A percentile compares a stretch with the other conserved stretches of the same genome.
Evolutionary conservation across 139 green algal species (phyloP).

Genomic region (Mesotaenium endlicherianum): DNA sequence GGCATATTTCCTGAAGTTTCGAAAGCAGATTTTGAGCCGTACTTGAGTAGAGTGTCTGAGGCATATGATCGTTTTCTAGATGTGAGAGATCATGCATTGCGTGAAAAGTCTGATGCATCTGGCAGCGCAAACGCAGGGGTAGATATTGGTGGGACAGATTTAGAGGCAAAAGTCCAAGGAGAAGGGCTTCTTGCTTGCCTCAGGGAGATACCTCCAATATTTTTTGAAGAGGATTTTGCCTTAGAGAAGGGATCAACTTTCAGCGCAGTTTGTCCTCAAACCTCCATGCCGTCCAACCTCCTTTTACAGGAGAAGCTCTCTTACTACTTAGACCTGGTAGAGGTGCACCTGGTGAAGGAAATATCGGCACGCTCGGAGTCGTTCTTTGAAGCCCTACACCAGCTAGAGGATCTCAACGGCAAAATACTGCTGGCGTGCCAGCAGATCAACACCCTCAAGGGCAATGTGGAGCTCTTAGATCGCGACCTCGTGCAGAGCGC

Average conservation of each 20-base stretch:
- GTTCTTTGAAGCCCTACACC: conserved; percentile 62
- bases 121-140: not conserved
- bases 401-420: conserved; percentile 70
- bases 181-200: conserved; percentile 47
- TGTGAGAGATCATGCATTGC: conserved; percentile 31
- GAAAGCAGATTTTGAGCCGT: conserved; percentile 31
- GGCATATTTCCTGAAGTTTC: conserved; percentile 41
- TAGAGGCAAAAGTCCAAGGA: conserved; percentile 2
- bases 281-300: conserved; percentile 26
- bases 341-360: conserved; percentile 51
- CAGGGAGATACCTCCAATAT: conserved; percentile 44
- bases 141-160: not conserved
- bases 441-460: conserved; percentile 54
- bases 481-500: conserved; percentile 62
- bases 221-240: conserved; percentile 52
- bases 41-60: conserved; percentile 19
- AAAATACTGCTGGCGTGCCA: conserved; percentile 56
- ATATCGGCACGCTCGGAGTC: conserved; percentile 51
- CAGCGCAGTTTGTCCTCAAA: conserved; percentile 16
- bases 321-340: conserved; percentile 57
- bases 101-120: not conserved
- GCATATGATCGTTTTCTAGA: conserved; percentile 38
- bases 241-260: conserved; percentile 43
- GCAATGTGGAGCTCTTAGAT: conserved; percentile 63
- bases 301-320: conserved; percentile 55